A percentile compares a stretch with the other conserved stretches of the same genome.
These are phyloP conservation scores for Starmerella stigmatis DNA, from an alignment of 805 yeast species.

Conservation along the genomic window DNA sequence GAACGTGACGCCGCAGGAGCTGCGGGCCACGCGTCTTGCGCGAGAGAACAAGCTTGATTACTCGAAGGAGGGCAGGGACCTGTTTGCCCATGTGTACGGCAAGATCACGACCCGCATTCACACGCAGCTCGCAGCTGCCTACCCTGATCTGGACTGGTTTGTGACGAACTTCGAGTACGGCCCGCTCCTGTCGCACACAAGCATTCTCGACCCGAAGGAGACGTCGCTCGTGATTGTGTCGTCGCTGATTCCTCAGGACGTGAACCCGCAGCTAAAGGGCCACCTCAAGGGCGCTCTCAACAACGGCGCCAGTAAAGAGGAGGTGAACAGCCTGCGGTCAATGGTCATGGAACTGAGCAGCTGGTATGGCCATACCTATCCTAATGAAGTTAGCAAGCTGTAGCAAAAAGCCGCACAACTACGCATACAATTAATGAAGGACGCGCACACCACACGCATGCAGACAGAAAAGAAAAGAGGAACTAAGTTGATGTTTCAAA, in stretches of 20 bases:
- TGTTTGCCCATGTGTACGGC: conserved; percentile 67
- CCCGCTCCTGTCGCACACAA: conserved; percentile 61
- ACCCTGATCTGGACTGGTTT: conserved; percentile 76
- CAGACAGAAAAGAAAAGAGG: too few species aligned
- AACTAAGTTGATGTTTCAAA: background rate
- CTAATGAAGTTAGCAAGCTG: conserved; percentile 45
- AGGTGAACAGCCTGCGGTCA: conserved; percentile 48
- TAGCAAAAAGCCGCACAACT: conserved; percentile 21
- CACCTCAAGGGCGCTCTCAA: conserved; percentile 80
- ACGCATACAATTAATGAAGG: background rate
- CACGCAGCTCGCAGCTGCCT: conserved; percentile 57
- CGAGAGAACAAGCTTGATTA: conserved; percentile 24
- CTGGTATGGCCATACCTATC: conserved; percentile 67
- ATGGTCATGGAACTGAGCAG: conserved; percentile 54
- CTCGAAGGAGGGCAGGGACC: conserved; percentile 43
- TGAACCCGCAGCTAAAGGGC: conserved; percentile 84
- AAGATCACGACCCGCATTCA: conserved; percentile 61
- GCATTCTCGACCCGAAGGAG: conserved; percentile 52
- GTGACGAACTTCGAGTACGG: conserved; percentile 66
- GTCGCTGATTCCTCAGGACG: conserved; percentile 82
- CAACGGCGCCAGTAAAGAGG: conserved; percentile 58
- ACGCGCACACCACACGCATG: too few species aligned
- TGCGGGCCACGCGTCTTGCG: conserved; percentile 32
- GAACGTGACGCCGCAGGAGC: conserved; percentile 49
- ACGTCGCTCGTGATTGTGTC: conserved; percentile 71